Evolutionary conservation across 164 flowering plant species (phyloP), one percentile per base, ranked within the genome.

Genomic region (Macadamia integrifolia): DNA sequence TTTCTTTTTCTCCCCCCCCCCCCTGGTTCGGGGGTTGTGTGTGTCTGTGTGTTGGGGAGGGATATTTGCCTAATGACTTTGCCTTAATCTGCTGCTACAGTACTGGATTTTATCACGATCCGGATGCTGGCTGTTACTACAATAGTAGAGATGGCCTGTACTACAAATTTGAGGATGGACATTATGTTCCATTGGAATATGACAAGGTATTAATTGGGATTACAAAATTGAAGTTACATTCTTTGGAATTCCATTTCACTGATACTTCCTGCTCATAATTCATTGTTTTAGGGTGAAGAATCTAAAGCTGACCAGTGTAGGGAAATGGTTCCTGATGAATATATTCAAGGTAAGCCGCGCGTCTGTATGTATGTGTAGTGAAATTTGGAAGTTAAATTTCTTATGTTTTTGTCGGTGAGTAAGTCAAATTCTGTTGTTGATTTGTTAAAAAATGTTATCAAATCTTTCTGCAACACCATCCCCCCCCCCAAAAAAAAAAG

Each of bases 81-180:
- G 18, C 55, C 64, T 50, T 60, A 28, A 46, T 69, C 64, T 62
- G 57, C 3, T 79, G 83, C 3, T 79, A 82, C 85, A 91, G 97
- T 75, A 85, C 83, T 78, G 96, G 96, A 61, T 92, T 92, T 81
- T 92, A 92, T 79, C 93, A 95, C 69, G 96, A 95, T 59, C 94
- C 97, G 0, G 77, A 60, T 74, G 94, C 86, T 44, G 97, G 98
- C 7, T 92, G 96, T 96, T 95, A 89, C 71, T 90, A 89, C 69
- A 88, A 87, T 78, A 80, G 79, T 71, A 76, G 67, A 73, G 99
- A 92, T 75, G 90, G 93, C 9, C 78, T 80, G 29, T 92, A 94
- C 70, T 94, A 94, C 86, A 87, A 86, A 74, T 89, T 85, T 69
- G 93, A 90, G 72, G 69, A 88, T 78, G 98, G 98, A 31, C 83